Percentiles rank a stretch among this genome's conserved stretches.
Conservation (phyloP, 495 filamentous ascomycete genomes). For the Aspergillus campestris region DNA sequence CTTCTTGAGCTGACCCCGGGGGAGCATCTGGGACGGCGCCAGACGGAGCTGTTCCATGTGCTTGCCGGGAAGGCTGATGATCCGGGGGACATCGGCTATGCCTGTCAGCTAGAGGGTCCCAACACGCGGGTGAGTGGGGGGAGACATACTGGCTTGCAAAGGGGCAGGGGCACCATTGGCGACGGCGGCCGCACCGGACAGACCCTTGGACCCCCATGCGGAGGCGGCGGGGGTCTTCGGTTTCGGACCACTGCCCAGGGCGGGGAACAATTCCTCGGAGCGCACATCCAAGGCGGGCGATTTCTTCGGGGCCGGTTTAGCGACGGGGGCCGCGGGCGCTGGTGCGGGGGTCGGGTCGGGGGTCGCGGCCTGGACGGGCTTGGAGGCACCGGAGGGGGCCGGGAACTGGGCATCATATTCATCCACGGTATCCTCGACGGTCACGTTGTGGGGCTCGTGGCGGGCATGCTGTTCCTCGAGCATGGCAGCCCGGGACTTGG, state of each 20-base stretch:
- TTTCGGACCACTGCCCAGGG: constrained; percentile 67
- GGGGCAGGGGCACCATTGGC: constrained; percentile 48
- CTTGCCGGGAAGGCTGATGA: constrained; percentile 66
- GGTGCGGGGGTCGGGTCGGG: constrained; percentile 12
- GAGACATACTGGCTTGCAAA: constrained; percentile 34
- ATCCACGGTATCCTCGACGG: constrained; percentile 71
- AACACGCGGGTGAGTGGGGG: neutral
- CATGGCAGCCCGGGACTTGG: constrained; percentile 56
- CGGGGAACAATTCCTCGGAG: constrained; percentile 85
- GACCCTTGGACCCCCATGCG: constrained; percentile 60
- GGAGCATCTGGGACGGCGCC: constrained; percentile 61
- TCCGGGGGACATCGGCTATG: constrained; percentile 39
- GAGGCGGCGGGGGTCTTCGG: constrained; percentile 51
- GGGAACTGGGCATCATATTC: constrained; percentile 65
- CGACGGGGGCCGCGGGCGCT: constrained; percentile 15
- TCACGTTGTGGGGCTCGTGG: constrained; percentile 56
- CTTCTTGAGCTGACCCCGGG: constrained; percentile 68
- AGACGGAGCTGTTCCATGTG: constrained; percentile 67
- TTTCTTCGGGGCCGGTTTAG: constrained; percentile 37
- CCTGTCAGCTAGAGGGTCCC: constrained; percentile 1
- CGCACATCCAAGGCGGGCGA: constrained; percentile 58
- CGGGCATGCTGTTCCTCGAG: constrained; percentile 68
- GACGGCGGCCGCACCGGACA: constrained; percentile 46
- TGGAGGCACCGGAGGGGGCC: constrained; percentile 39
- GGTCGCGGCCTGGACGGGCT: constrained; percentile 31